phyloP scores from a whole-genome alignment of 371 early-diverging fungal genomes.

The Mucor irregularis region DNA sequence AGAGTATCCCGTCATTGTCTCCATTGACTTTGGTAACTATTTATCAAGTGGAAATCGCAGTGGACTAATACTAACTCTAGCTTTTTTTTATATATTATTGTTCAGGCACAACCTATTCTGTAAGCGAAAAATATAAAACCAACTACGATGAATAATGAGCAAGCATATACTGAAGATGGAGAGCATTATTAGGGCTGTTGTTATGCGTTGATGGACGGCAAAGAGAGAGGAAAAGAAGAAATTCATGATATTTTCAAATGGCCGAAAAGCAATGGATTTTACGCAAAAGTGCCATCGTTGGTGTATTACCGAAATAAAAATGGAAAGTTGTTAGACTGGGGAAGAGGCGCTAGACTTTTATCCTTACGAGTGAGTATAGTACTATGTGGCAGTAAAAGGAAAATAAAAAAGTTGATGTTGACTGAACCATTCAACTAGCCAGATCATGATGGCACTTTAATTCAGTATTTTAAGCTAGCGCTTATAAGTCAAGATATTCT shows the following conservation, averaged over 20 bases:
- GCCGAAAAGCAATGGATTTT: conserved; percentile 52
- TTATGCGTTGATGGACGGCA: conserved; percentile 33
- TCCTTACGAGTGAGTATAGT: conserved; percentile 10
- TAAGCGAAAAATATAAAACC: too few species aligned
- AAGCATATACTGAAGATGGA: background rate
- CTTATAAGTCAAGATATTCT: conserved; percentile 9
- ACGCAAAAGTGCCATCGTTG: conserved; percentile 49
- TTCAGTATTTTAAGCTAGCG: conserved; percentile 27
- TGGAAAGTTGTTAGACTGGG: conserved; percentile 54
- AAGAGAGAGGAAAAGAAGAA: conserved; percentile 47
- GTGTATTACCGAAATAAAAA: conserved; percentile 44
- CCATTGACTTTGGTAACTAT: conserved; percentile 49
- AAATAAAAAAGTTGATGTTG: background rate
- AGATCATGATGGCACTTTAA: conserved; percentile 18
- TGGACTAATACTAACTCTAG: background rate
- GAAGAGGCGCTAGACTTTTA: conserved; percentile 48
- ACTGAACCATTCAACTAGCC: conserved; percentile 5
- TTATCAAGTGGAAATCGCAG: background rate
- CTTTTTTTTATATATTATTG: background rate
- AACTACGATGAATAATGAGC: background rate
- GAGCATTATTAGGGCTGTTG: conserved; percentile 17
- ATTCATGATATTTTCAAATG: conserved; percentile 57
- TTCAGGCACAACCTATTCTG: conserved; percentile 49
- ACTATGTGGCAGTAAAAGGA: background rate
- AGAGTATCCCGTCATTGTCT: conserved; percentile 48